A percentile compares a stretch with the other conserved stretches of the same genome.
phyloP scores from a whole-genome alignment of 1,284 basidiomycete genomes.

The Mycosarcoma maydis region DNA sequence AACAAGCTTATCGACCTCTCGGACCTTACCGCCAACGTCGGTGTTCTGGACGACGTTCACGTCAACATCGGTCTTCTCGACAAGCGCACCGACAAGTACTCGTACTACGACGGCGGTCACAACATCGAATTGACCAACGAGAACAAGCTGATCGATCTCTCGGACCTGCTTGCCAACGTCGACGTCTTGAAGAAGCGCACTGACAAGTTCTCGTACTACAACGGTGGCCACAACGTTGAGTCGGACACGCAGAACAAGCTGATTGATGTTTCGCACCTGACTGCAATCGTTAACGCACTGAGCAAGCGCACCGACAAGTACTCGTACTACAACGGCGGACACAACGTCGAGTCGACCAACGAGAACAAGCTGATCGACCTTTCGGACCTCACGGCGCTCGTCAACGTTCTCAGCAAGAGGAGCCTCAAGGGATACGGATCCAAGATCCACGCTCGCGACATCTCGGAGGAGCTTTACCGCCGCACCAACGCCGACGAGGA shows the following conservation, averaged over 20 bases:
- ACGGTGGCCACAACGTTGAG: slow-evolving; percentile 43
- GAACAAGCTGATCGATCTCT: slow-evolving; percentile 34
- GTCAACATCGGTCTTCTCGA: slow-evolving; percentile 12
- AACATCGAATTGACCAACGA: slow-evolving; percentile 28
- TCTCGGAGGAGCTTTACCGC: slow-evolving; percentile 34
- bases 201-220: slow-evolving; percentile 18
- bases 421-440: slow-evolving; percentile 25
- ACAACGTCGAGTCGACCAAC: slow-evolving; percentile 39
- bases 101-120: slow-evolving; percentile 17
- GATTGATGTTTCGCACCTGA: slow-evolving; percentile 35
- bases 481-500: slow-evolving; percentile 42
- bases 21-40: slow-evolving; percentile 14
- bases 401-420: slow-evolving; percentile 42
- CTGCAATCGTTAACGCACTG: slow-evolving; percentile 29
- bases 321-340: slow-evolving; percentile 34
- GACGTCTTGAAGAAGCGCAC: slow-evolving; percentile 23
- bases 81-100: slow-evolving; percentile 10
- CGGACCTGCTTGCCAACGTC: slow-evolving; percentile 19
- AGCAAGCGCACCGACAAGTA: slow-evolving; percentile 21
- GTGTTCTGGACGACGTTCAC: slow-evolving; percentile 9
- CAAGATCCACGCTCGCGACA: slow-evolving; percentile 40
- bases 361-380: slow-evolving; percentile 49
- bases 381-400: slow-evolving; percentile 34
- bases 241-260: slow-evolving; percentile 40
- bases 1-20: slow-evolving; percentile 37